Base-by-base conservation (phyloP, 2,329 filamentous ascomycete genomes). In the Hypoxylon sp. region DNA sequence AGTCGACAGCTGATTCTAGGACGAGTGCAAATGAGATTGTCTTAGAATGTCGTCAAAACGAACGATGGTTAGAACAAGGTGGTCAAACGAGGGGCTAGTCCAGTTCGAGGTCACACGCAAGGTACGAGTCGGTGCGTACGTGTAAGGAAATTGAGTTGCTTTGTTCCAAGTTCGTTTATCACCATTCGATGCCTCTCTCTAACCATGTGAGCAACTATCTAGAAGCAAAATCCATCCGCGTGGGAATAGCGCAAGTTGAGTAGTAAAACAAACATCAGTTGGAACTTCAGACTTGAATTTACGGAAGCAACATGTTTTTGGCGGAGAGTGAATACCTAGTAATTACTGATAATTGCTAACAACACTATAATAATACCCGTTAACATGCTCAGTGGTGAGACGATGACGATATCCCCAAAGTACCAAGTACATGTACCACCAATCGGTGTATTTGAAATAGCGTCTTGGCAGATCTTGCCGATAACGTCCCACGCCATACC, bases 401-500 rank as follows among this genome's bases (percentile, higher is more conserved):
- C 17, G 58, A 65, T 70, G 61, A 68, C 65, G 68, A 62, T 62
- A 70, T 70, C 44, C 48, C 54, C 53, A 29, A 46, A 31, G 48
- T 61, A 59, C 56, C 13, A 32, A 47, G n/a, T 53, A 53, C 35
- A 35, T 15, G 46, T 61, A 62, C 19, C 32, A 3, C 50, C 50
- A 62, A 54, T 62, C 50, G 50, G 58, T 27, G 37, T n/a, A 65
- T 68, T 69, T 68, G 42, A 51, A 63, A 68, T 65, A 60, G 60
- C 47, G 64, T 58, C 69, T 72, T 72, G 69, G 67, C 69, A 70
- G 62, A 72, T 70, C 69, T 71, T 57, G 44, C 54, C 57, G 63
- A 67, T 68, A 71, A 64, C 55, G 56, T 61, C 27, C 39, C 35
- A 44, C 39, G 42, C 60, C 44, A 53, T 42, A 54, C n/a, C 8